Percentiles rank a stretch among this genome's conserved stretches.
Evolutionary conservation across 441 rosid genomes (phyloP).

Genomic region (Raphanus hybrid): DNA sequence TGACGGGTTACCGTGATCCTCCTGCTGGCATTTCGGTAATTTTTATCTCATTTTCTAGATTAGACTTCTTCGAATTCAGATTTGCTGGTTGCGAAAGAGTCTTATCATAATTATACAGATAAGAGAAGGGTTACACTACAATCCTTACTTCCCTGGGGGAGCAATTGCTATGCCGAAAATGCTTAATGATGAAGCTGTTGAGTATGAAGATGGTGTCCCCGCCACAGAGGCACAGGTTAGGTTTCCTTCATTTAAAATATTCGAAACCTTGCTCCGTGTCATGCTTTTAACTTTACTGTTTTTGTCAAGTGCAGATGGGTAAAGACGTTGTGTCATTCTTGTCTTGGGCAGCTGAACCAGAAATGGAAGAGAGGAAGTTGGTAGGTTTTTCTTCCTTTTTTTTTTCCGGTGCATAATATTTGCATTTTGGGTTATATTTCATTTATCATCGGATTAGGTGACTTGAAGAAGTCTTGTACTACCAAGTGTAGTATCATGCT

Average conservation of each 20-base stretch:
- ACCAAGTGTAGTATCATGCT: too few relatives aligned
- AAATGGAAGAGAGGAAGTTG: slow-evolving; percentile 99
- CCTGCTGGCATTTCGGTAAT: slow-evolving; percentile 96
- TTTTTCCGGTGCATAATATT: background rate
- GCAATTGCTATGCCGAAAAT: slow-evolving; percentile 99
- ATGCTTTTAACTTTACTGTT: slow-evolving; percentile 16
- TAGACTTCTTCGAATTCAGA: background rate
- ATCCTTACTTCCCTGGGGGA: slow-evolving; percentile 99
- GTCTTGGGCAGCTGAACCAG: slow-evolving; percentile 99
- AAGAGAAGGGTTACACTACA: slow-evolving; percentile 93
- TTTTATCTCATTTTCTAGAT: slow-evolving; percentile 4
- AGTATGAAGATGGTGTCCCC: slow-evolving; percentile 96
- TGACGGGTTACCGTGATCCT: slow-evolving; percentile 98
- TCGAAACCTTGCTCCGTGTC: background rate
- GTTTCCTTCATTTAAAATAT: background rate
- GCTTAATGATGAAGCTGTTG: slow-evolving; percentile 96
- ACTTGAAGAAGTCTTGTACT: background rate
- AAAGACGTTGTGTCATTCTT: slow-evolving; percentile 94
- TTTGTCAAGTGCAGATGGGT: slow-evolving; percentile 76
- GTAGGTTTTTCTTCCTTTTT: slow-evolving; percentile 46
- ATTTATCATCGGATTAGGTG: background rate
- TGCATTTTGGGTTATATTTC: background rate
- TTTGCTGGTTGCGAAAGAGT: background rate
- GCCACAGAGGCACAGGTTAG: slow-evolving; percentile 98
- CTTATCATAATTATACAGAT: slow-evolving; percentile 54